phyloP scores from a whole-genome alignment of 768 basidiomycete species.

The Boletus vermiculosoides region DNA sequence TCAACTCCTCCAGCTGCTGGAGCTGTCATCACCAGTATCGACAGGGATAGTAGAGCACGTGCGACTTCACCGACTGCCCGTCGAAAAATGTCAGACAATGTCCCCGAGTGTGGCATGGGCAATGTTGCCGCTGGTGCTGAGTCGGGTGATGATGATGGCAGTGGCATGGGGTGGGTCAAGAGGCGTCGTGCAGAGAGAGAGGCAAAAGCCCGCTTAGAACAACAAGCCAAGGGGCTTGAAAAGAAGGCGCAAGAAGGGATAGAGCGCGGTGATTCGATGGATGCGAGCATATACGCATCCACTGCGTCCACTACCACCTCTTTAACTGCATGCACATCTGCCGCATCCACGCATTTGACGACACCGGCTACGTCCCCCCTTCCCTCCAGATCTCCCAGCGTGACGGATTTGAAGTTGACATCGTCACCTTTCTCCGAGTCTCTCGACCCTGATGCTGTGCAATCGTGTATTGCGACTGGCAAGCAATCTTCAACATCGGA shows the following conservation, averaged over 20 bases:
- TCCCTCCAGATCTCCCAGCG: slow-evolving; percentile 23
- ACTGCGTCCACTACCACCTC: slow-evolving; percentile 26
- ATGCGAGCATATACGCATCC: slow-evolving; percentile 23
- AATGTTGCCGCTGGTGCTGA: slow-evolving; percentile 18
- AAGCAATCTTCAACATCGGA: background rate
- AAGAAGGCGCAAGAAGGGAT: slow-evolving; percentile 19
- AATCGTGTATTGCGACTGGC: background rate
- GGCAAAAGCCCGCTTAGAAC: slow-evolving; percentile 32
- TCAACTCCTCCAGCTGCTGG: slow-evolving; percentile 29
- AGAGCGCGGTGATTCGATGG: slow-evolving; percentile 23
- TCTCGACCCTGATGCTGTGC: background rate
- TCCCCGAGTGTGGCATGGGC: slow-evolving; percentile 32
- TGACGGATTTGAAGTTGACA: slow-evolving; percentile 13
- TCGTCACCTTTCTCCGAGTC: slow-evolving; percentile 4
- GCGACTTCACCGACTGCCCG: slow-evolving; percentile 12
- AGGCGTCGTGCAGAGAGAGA: slow-evolving; percentile 59
- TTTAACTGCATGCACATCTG: slow-evolving; percentile 21
- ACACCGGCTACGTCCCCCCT: slow-evolving; percentile 21
- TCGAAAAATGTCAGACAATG: slow-evolving; percentile 15
- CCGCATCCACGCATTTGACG: slow-evolving; percentile 16
- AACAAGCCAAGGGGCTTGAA: slow-evolving; percentile 14
- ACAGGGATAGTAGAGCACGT: slow-evolving; percentile 12
- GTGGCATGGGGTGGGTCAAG: slow-evolving; percentile 84
- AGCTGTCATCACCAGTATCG: slow-evolving; percentile 21
- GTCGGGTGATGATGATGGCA: slow-evolving; percentile 66